phyloP scores from a whole-genome alignment of 2,329 filamentous ascomycete genomes.

The Rhinocladiella mackenziei region DNA sequence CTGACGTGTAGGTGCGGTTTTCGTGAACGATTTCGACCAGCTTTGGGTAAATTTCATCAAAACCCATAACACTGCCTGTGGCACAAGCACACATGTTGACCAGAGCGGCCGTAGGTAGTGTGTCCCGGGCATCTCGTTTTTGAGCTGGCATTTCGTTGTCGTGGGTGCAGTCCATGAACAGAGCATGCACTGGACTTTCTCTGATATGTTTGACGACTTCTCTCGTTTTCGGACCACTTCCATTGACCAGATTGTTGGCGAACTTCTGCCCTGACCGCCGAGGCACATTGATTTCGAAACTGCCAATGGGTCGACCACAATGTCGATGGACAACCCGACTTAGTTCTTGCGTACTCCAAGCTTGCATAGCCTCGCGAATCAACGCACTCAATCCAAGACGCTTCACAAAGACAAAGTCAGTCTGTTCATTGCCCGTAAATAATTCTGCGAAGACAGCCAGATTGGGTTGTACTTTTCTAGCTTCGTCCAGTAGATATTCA shows the following conservation, averaged over 20 bases:
- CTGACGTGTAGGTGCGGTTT: constrained; percentile 74
- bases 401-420: constrained; percentile 94
- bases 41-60: constrained; percentile 92
- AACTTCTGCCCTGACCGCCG: constrained; percentile 32
- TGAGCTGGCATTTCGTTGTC: constrained; percentile 96
- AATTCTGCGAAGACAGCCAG: constrained; percentile 91
- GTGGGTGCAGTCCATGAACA: constrained; percentile 99
- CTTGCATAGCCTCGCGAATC: constrained; percentile 97
- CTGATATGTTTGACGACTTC: constrained; percentile 78
- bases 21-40: constrained; percentile 92
- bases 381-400: constrained; percentile 84
- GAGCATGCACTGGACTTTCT: constrained; percentile 80
- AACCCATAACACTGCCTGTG: constrained; percentile 94
- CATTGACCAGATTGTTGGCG: constrained; percentile 33
- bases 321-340: constrained; percentile 91
- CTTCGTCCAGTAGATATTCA: constrained; percentile 90
- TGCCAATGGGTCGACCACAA: constrained; percentile 89
- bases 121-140: constrained; percentile 90
- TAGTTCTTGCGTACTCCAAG: constrained; percentile 90
- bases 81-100: constrained; percentile 95
- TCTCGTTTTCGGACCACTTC: constrained; percentile 29
- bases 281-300: constrained; percentile 77
- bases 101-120: constrained; percentile 85
- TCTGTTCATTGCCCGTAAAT: constrained; percentile 92
- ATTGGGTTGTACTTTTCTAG: constrained; percentile 80